These are phyloP conservation scores for Metschnikowia proteae DNA, from an alignment of 805 yeast genomes.

Conservation along the genomic window DNA sequence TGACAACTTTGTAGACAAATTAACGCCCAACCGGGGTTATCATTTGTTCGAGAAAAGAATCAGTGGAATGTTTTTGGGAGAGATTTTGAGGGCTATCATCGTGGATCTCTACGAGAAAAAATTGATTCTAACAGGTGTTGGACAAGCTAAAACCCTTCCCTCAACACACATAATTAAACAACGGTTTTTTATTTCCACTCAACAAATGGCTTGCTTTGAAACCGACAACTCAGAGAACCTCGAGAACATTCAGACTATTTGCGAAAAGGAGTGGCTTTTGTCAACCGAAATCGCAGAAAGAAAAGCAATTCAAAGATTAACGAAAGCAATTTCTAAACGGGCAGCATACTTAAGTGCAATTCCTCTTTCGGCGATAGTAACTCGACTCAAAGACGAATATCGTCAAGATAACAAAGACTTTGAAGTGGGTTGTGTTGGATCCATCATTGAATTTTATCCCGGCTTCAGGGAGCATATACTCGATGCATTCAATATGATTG, in stretches of 20 bases:
- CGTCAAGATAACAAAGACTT: slow-evolving; percentile 53
- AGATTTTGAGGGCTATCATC: slow-evolving; percentile 69
- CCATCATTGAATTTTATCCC: slow-evolving; percentile 91
- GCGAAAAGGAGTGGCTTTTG: slow-evolving; percentile 62
- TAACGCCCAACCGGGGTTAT: slow-evolving; percentile 77
- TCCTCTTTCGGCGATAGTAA: slow-evolving; percentile 83
- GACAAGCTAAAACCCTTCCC: slow-evolving; percentile 34
- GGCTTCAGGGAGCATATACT: slow-evolving; percentile 77
- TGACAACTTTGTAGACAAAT: slow-evolving; percentile 66
- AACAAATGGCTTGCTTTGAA: slow-evolving; percentile 81
- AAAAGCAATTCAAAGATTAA: slow-evolving; percentile 62
- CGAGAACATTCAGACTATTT: slow-evolving; percentile 62
- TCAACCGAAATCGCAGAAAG: slow-evolving; percentile 74
- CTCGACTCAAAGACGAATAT: slow-evolving; percentile 60
- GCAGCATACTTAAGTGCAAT: slow-evolving; percentile 89
- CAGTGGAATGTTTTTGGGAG: slow-evolving; percentile 92
- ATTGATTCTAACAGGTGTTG: slow-evolving; percentile 56
- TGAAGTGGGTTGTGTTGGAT: slow-evolving; percentile 94
- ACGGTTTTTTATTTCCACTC: slow-evolving; percentile 77
- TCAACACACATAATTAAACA: slow-evolving; percentile 64
- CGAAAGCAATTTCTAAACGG: slow-evolving; percentile 77
- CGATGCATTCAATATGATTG: slow-evolving; percentile 68
- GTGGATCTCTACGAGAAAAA: slow-evolving; percentile 62
- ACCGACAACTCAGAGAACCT: slow-evolving; percentile 77
- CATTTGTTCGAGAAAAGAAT: slow-evolving; percentile 93